phyloP scores from a whole-genome alignment of 1,284 basidiomycete genomes.

The Golubevia pallescens region DNA sequence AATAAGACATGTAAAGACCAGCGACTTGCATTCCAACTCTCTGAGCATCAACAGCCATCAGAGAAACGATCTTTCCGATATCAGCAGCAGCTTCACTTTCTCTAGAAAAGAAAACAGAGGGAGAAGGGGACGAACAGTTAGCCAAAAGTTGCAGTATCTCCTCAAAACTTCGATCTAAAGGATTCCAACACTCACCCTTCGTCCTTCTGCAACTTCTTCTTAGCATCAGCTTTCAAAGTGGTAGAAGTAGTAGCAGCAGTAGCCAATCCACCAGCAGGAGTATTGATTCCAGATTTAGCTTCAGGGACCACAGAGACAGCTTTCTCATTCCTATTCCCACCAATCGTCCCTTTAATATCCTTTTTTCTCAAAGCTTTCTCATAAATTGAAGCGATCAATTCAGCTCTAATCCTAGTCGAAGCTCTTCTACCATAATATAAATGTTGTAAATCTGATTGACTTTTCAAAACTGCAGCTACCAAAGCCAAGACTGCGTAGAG shows the following conservation, averaged over 20 bases:
- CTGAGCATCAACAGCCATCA: slow-evolving; percentile 25
- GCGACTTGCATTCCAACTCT: slow-evolving; percentile 11
- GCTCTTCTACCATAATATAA: slow-evolving; percentile 37
- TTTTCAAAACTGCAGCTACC: slow-evolving; percentile 23
- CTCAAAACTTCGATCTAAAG: neutral
- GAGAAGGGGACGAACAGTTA: neutral
- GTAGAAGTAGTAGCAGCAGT: neutral
- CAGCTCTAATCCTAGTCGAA: slow-evolving; percentile 26
- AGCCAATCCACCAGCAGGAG: neutral
- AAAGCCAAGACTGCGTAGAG: slow-evolving; percentile 27
- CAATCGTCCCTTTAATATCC: slow-evolving; percentile 23
- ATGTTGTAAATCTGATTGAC: slow-evolving; percentile 35
- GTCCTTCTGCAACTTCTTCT: slow-evolving; percentile 13
- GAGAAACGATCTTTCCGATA: slow-evolving; percentile 29
- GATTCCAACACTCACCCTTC: slow-evolving; percentile 3
- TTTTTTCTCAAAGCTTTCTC: slow-evolving; percentile 32
- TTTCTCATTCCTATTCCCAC: slow-evolving; percentile 5
- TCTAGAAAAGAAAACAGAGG: slow-evolving; percentile 3
- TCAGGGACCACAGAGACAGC: neutral
- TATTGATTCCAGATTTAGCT: neutral
- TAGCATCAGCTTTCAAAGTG: neutral
- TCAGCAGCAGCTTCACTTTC: slow-evolving; percentile 17
- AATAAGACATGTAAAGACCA: slow-evolving; percentile 8
- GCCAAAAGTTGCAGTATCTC: neutral
- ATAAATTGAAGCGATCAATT: slow-evolving; percentile 31